Evolutionary conservation across 495 filamentous ascomycete species (phyloP).

Genomic region (Daldinia bambusicola): DNA sequence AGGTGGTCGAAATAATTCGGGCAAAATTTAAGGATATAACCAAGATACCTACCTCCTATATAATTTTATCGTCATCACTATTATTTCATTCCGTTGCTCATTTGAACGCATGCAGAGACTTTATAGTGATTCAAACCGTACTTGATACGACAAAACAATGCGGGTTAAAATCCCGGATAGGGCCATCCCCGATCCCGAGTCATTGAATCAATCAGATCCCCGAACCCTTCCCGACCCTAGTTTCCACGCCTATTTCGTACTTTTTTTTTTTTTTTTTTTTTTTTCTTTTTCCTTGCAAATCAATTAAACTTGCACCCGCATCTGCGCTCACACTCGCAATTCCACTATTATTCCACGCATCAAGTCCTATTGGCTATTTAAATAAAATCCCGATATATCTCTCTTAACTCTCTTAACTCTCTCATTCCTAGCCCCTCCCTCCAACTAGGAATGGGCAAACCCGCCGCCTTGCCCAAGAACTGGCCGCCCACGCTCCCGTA

Average conservation of each 20-base stretch:
- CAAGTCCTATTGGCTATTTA: background rate
- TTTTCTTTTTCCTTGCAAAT: background rate
- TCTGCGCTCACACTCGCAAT: too few species aligned
- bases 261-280: background rate
- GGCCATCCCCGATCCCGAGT: background rate
- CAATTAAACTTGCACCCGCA: background rate
- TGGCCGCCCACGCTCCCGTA: conserved; percentile 69
- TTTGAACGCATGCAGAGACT: too few species aligned
- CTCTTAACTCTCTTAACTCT: too few species aligned
- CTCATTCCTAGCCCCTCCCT: background rate
- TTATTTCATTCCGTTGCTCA: too few species aligned
- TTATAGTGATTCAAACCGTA: too few species aligned
- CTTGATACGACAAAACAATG: background rate
- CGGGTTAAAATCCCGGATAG: background rate
- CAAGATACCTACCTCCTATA: too few species aligned
- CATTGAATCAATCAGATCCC: conserved; percentile 3
- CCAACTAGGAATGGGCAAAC: conserved; percentile 36
- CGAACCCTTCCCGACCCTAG: background rate
- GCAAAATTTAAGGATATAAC: too few species aligned
- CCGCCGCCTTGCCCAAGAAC: conserved; percentile 55
- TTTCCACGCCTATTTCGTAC: background rate
- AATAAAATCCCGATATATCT: too few species aligned
- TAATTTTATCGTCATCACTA: too few species aligned
- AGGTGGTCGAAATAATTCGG: too few species aligned
- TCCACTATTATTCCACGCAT: background rate